A percentile compares a stretch with the other conserved stretches of the same genome.
Evolutionary conservation across 345 rosid genomes (phyloP).

Genomic region (Linum tenue): DNA sequence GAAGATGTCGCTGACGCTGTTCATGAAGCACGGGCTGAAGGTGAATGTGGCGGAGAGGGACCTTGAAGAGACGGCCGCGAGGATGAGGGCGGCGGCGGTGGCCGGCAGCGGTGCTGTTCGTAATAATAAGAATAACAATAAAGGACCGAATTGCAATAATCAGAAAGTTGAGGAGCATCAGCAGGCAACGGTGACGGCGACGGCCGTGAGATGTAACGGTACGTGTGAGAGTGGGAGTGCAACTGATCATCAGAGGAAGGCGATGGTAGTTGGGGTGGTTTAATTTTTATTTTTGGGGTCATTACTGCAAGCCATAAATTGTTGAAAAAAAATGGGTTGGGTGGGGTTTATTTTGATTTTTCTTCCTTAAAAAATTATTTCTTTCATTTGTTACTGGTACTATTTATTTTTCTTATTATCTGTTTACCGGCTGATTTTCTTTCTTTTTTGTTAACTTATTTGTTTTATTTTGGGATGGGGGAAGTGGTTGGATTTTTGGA

Average conservation of each 20-base stretch:
- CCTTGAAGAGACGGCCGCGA: slow-evolving; percentile 29
- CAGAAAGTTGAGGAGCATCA: background rate
- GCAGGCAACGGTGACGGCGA: slow-evolving; percentile 16
- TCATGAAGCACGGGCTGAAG: slow-evolving; percentile 77
- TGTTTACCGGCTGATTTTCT: too few species aligned
- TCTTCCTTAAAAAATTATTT: too few species aligned
- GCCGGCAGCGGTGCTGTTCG: background rate
- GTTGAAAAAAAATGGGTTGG: too few species aligned
- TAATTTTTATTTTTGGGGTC: background rate
- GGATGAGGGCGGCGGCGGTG: slow-evolving; percentile 19
- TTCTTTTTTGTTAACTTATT: too few species aligned
- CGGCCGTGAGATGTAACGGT: slow-evolving; percentile 21
- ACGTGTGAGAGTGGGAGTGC: slow-evolving; percentile 1
- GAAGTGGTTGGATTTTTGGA: too few species aligned
- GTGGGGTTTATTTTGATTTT: too few species aligned
- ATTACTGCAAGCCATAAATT: too few species aligned
- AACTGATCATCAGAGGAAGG: background rate
- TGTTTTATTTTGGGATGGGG: too few species aligned
- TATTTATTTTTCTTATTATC: too few species aligned
- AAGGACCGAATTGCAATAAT: slow-evolving; percentile 4
- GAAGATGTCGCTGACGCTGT: slow-evolving; percentile 89
- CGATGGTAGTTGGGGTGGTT: slow-evolving; percentile 22
- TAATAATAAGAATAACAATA: background rate
- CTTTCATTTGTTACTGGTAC: too few species aligned
- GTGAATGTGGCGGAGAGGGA: slow-evolving; percentile 61